Percentiles rank a stretch among this genome's conserved stretches.
Conservation (phyloP, 345 rosid species). For the Arabidopsis thaliana region DNA sequence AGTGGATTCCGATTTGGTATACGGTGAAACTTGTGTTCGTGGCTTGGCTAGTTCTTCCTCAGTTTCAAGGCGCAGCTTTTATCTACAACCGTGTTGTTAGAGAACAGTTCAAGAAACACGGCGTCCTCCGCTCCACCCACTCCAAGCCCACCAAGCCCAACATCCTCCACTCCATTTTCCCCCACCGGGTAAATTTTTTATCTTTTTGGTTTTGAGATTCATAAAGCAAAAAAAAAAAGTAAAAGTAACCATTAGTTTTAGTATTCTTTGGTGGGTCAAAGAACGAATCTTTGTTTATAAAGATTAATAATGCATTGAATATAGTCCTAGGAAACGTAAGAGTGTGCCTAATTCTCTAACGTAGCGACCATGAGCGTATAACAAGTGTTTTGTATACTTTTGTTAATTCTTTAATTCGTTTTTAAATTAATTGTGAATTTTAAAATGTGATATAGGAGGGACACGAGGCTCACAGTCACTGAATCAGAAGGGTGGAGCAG, state of each 20-base stretch:
- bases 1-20: constrained; percentile 92
- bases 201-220: no score
- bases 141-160: constrained; percentile 30
- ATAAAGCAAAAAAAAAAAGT: not conserved
- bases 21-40: constrained; percentile 58
- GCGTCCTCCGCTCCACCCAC: constrained; percentile 18
- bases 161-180: constrained; percentile 33
- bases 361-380: not conserved
- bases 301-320: not conserved
- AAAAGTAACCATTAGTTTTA: not conserved
- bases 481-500: not conserved
- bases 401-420: not conserved
- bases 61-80: constrained; percentile 77
- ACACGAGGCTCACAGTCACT: constrained; percentile 37
- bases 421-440: not conserved
- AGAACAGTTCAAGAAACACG: constrained; percentile 54
- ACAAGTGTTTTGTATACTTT: not conserved
- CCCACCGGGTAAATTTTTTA: constrained; percentile 9
- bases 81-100: constrained; percentile 70
- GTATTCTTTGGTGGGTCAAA: constrained; percentile 1
- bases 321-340: constrained; percentile 18
- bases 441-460: constrained; percentile 27
- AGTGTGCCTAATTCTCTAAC: not conserved
- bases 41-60: constrained; percentile 80
- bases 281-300: not conserved